Evolutionary conservation across 1,139 yeast genomes (phyloP).

Genomic region (Diutina catenulata): DNA sequence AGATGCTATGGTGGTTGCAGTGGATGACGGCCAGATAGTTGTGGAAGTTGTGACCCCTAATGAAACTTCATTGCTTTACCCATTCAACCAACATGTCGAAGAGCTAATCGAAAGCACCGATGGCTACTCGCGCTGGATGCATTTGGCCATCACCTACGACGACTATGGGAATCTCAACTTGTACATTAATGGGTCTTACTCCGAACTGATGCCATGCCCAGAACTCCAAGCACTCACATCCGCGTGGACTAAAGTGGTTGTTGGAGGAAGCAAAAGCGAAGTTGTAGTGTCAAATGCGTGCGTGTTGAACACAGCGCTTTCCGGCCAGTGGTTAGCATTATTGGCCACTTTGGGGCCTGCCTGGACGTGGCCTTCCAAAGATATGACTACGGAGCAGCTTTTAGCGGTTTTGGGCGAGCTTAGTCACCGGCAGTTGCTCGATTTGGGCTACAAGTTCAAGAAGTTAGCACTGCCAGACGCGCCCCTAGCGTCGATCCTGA

Average conservation of each 20-base stretch:
- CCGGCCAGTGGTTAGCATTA: conserved; percentile 29
- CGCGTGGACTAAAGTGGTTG: conserved; percentile 25
- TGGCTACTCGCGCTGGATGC: conserved; percentile 13
- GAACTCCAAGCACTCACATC: conserved; percentile 17
- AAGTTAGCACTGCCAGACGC: not conserved
- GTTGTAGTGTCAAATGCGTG: conserved; percentile 22
- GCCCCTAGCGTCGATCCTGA: not conserved
- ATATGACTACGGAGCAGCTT: conserved; percentile 21
- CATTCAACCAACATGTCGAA: conserved; percentile 1
- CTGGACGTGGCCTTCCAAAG: conserved; percentile 27
- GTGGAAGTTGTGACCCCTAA: not conserved
- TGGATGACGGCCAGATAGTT: not conserved
- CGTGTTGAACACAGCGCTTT: conserved; percentile 17
- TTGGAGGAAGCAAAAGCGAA: conserved; percentile 14
- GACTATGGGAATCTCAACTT: conserved; percentile 24
- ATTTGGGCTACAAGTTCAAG: not conserved
- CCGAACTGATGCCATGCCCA: conserved; percentile 35
- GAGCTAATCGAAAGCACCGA: too few species aligned
- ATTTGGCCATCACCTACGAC: conserved; percentile 29
- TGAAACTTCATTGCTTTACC: not conserved
- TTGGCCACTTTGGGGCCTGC: conserved; percentile 27
- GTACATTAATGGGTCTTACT: conserved; percentile 30
- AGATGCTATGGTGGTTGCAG: not conserved
- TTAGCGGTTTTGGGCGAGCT: not conserved
- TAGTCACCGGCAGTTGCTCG: not conserved